Conservation (phyloP, 1,284 basidiomycete species). For the Phaffia rhodozyma region DNA sequence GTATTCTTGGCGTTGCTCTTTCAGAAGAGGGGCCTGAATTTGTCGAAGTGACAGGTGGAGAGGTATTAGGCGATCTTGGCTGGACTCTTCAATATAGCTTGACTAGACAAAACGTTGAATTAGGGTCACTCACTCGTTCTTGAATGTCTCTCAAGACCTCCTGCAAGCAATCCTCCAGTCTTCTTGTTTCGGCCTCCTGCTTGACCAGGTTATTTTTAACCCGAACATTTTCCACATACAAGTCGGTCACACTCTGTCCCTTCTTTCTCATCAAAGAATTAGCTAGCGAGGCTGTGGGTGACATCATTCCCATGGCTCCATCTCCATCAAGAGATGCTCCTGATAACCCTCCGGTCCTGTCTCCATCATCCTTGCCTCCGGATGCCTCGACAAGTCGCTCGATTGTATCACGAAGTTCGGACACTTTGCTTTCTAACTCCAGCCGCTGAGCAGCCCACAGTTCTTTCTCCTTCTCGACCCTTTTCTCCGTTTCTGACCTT, state of each 20-base stretch:
- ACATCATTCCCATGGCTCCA: constrained; percentile 35
- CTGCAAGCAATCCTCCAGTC: constrained; percentile 56
- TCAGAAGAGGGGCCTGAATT: constrained; percentile 68
- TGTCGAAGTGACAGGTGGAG: not conserved
- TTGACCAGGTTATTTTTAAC: constrained; percentile 68
- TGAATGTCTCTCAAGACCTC: constrained; percentile 55
- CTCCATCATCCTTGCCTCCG: constrained; percentile 1
- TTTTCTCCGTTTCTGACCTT: constrained; percentile 33
- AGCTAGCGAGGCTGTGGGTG: constrained; percentile 74
- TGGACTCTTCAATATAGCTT: not conserved
- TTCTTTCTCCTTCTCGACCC: constrained; percentile 34
- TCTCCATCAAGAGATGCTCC: not conserved
- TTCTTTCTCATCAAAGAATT: constrained; percentile 53
- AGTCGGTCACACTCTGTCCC: constrained; percentile 77
- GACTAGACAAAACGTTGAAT: not conserved
- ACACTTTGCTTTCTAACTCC: constrained; percentile 35
- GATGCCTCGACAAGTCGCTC: constrained; percentile 31
- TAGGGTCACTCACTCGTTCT: constrained; percentile 53
- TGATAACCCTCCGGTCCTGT: not conserved
- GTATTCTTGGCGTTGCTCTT: constrained; percentile 75
- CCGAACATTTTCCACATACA: constrained; percentile 75
- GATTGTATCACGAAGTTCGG: constrained; percentile 34
- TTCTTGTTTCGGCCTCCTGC: constrained; percentile 65
- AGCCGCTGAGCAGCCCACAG: constrained; percentile 34
- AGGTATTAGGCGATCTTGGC: not conserved